Percentiles rank a stretch among this genome's conserved stretches.
Evolutionary conservation across 805 yeast genomes (phyloP).

Genomic region (Vanderwaltozyma tropicalis): DNA sequence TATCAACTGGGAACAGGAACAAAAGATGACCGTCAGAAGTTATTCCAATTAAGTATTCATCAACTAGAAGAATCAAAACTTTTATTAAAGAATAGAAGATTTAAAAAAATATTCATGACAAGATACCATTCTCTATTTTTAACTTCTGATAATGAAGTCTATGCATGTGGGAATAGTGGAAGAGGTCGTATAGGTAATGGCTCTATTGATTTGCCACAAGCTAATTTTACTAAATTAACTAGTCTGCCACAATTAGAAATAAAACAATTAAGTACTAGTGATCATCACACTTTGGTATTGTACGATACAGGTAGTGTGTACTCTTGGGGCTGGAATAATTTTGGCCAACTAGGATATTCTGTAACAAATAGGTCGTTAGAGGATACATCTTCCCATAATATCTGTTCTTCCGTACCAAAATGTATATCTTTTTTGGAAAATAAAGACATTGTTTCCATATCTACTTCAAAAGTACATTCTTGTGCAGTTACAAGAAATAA

Average conservation of each 20-base stretch:
- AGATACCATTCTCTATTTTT: conserved; percentile 55
- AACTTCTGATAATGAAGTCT: conserved; percentile 44
- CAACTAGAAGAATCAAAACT: conserved; percentile 13
- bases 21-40: conserved; percentile 37
- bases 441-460: conserved; percentile 33
- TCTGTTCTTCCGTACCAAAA: conserved; percentile 18
- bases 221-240: conserved; percentile 35
- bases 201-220: conserved; percentile 30
- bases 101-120: conserved; percentile 42
- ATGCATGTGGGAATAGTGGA: conserved; percentile 55
- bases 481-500: conserved; percentile 42
- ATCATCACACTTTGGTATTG: conserved; percentile 57
- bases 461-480: conserved; percentile 63
- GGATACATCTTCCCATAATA: conserved; percentile 19
- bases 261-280: conserved; percentile 39
- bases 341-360: conserved; percentile 54
- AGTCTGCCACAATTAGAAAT: conserved; percentile 29
- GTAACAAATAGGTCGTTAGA: conserved; percentile 21
- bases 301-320: conserved; percentile 44
- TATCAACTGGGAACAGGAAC: conserved; percentile 60
- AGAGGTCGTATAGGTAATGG: conserved; percentile 65
- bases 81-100: conserved; percentile 30
- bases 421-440: conserved; percentile 15
- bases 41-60: conserved; percentile 33
- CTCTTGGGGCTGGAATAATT: conserved; percentile 71